These are phyloP conservation scores for Apiospora saccharicola DNA, from an alignment of 2,329 filamentous ascomycete species.

Conservation along the genomic window DNA sequence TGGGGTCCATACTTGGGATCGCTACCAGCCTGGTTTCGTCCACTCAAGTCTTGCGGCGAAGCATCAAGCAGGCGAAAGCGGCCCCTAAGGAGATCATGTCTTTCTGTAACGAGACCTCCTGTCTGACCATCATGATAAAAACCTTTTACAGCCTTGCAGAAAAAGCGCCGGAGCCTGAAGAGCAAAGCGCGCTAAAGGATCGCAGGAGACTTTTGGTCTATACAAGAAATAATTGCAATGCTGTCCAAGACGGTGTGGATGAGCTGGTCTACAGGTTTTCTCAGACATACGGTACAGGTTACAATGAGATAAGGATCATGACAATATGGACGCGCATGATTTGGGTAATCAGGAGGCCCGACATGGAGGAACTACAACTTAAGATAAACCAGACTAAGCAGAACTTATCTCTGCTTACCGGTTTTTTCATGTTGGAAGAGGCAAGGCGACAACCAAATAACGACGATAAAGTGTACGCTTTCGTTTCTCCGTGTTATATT, in stretches of 20 bases:
- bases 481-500: slow-evolving; percentile 22
- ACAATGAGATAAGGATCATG: not conserved
- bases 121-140: too few relatives aligned
- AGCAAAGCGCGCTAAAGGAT: not conserved
- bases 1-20: too few relatives aligned
- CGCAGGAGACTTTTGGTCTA: not conserved
- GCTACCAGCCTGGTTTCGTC: too few relatives aligned
- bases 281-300: not conserved
- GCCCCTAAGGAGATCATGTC: too few relatives aligned
- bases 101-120: too few relatives aligned
- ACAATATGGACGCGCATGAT: not conserved
- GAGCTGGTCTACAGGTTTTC: not conserved
- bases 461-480: slow-evolving; percentile 26
- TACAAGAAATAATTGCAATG: not conserved
- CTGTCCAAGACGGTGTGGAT: not conserved
- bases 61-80: too few relatives aligned
- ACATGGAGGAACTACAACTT: slow-evolving; percentile 1
- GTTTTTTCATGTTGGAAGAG: not conserved
- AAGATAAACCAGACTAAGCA: not conserved
- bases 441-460: not conserved
- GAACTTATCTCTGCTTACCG: not conserved
- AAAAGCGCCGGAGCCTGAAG: not conserved
- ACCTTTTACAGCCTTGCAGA: too few relatives aligned
- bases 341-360: slow-evolving; percentile 7
- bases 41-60: too few relatives aligned